phyloP scores from a whole-genome alignment of 2,329 filamentous ascomycete genomes.

The Pseudocercospora musae region DNA sequence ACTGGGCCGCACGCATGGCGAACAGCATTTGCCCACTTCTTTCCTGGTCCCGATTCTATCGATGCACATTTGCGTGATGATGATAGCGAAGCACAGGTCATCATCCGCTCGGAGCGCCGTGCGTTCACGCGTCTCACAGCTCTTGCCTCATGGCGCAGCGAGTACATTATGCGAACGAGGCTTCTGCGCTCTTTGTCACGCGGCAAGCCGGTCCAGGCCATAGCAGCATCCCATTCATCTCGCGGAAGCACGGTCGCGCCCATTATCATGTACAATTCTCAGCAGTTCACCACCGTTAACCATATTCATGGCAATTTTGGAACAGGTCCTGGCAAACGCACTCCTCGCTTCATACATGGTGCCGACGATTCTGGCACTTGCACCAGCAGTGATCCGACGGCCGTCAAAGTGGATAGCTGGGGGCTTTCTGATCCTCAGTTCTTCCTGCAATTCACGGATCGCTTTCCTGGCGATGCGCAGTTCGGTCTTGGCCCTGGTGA shows the following conservation, averaged over 20 bases:
- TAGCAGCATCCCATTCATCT: constrained; percentile 52
- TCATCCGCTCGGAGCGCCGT: constrained; percentile 68
- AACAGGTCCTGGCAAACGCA: constrained; percentile 63
- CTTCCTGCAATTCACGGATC: constrained; percentile 74
- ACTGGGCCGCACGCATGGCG: constrained; percentile 93
- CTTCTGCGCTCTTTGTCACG: constrained; percentile 76
- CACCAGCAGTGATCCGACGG: constrained; percentile 76
- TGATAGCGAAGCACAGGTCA: constrained; percentile 51
- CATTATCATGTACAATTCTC: constrained; percentile 81
- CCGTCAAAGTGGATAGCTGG: constrained; percentile 76
- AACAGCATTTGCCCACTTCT: constrained; percentile 86
- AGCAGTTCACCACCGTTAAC: constrained; percentile 73
- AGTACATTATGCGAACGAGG: constrained; percentile 85
- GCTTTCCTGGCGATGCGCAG: constrained; percentile 67
- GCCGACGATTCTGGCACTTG: constrained; percentile 72
- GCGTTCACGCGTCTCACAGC: constrained; percentile 78
- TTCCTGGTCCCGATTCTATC: constrained; percentile 68
- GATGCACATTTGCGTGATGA: constrained; percentile 39
- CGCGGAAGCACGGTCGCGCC: constrained; percentile 66
- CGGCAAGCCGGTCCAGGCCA: constrained; percentile 67
- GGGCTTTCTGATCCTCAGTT: constrained; percentile 71
- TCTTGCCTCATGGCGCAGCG: constrained; percentile 89
- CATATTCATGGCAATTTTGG: constrained; percentile 76
- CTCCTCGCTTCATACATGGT: constrained; percentile 78
- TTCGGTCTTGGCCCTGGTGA: constrained; percentile 79